These are phyloP conservation scores for Trichoderma atrobrunneum DNA, from an alignment of 2,329 filamentous ascomycete species.

Conservation along the genomic window DNA sequence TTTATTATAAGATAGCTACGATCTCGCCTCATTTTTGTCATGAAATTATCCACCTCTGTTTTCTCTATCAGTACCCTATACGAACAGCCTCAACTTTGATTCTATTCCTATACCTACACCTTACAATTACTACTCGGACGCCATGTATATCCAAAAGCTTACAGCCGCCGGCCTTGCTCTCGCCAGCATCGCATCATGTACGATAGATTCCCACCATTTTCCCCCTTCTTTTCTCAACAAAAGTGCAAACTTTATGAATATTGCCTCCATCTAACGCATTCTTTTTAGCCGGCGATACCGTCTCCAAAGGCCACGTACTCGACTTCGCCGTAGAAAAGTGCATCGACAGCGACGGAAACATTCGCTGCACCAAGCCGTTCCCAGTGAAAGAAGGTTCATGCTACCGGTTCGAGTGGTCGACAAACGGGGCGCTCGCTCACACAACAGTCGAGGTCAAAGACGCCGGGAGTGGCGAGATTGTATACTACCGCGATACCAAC, in stretches of 20 bases:
- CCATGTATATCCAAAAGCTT: neutral
- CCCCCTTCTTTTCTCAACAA: neutral
- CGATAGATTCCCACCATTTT: neutral
- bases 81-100: neutral
- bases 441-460: neutral
- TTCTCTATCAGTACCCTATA: neutral
- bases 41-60: neutral
- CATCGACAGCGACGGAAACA: slow-evolving; percentile 2
- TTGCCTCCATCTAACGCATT: neutral
- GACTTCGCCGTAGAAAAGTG: slow-evolving; percentile 6
- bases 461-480: slow-evolving; percentile 5
- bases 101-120: neutral
- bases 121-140: neutral
- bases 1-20: neutral
- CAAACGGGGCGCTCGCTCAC: neutral
- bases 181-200: neutral
- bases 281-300: neutral
- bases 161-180: neutral
- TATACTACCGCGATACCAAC: neutral
- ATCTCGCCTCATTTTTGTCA: neutral
- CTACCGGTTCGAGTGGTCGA: neutral
- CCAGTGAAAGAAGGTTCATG: neutral
- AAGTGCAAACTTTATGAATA: neutral
- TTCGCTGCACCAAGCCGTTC: slow-evolving; percentile 5
- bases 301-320: neutral